Evolutionary conservation across 257 asterid species (phyloP).

Genomic region (Agastache rugosa): DNA sequence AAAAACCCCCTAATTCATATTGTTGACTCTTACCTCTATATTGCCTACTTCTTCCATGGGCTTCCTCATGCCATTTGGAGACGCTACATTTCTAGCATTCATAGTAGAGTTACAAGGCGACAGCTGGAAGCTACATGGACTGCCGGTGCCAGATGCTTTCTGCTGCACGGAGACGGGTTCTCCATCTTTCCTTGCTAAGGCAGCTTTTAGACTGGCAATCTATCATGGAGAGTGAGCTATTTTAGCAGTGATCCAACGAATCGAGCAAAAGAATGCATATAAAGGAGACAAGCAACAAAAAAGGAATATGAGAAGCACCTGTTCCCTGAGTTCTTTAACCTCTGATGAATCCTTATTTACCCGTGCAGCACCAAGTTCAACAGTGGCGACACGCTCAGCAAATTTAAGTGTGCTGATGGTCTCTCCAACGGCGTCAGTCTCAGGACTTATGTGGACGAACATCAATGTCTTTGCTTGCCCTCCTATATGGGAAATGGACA

Average conservation of each 20-base stretch:
- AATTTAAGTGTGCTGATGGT: slow-evolving; percentile 94
- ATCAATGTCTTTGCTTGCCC: slow-evolving; percentile 98
- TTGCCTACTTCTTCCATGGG: slow-evolving; percentile 96
- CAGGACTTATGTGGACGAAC: slow-evolving; percentile 98
- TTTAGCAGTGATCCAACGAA: slow-evolving; percentile 21
- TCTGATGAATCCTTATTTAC: slow-evolving; percentile 84
- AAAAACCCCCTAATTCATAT: no score
- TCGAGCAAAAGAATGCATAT: neutral
- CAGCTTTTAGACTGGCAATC: slow-evolving; percentile 85
- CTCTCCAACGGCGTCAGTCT: slow-evolving; percentile 90
- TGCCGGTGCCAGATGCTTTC: slow-evolving; percentile 56
- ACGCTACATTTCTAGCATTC: slow-evolving; percentile 48
- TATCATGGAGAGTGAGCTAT: slow-evolving; percentile 37
- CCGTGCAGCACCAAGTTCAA: slow-evolving; percentile 97
- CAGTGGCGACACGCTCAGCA: slow-evolving; percentile 98
- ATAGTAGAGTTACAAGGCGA: slow-evolving; percentile 50
- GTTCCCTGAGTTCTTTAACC: slow-evolving; percentile 92
- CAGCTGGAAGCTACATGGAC: slow-evolving; percentile 59
- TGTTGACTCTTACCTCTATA: slow-evolving; percentile 62
- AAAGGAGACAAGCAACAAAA: neutral
- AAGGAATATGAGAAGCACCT: slow-evolving; percentile 49
- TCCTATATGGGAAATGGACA: slow-evolving; percentile 47
- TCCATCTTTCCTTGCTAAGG: slow-evolving; percentile 73
- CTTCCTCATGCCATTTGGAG: slow-evolving; percentile 65
- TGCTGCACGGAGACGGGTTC: slow-evolving; percentile 51